These are phyloP conservation scores for Pholiota conissans DNA, from an alignment of 768 basidiomycete genomes.

Conservation along the genomic window DNA sequence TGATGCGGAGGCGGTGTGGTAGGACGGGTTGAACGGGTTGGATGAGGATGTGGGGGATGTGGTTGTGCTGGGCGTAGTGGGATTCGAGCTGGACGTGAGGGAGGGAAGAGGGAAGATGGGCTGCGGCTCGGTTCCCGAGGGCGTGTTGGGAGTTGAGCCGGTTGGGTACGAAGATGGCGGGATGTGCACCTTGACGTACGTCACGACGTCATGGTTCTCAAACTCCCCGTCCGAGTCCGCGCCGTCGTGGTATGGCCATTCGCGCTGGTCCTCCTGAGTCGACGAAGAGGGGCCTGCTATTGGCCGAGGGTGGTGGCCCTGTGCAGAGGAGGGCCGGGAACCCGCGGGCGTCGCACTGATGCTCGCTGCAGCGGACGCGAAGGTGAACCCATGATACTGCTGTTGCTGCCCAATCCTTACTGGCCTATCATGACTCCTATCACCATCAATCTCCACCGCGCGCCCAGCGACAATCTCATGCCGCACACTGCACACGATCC, in stretches of 20 bases:
- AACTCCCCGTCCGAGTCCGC: constrained; percentile 14
- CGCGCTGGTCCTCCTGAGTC: neutral
- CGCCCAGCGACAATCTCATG: constrained; percentile 70
- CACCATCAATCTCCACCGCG: constrained; percentile 37
- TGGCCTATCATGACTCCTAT: neutral
- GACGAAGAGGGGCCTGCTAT: neutral
- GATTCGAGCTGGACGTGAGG: neutral
- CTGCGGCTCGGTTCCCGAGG: neutral
- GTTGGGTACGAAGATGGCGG: constrained; percentile 12
- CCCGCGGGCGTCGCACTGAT: neutral
- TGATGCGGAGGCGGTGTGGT: constrained; percentile 6
- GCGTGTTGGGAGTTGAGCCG: neutral
- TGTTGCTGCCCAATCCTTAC: too few species aligned
- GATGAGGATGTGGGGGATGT: constrained; percentile 49
- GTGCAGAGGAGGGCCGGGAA: neutral
- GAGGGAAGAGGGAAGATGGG: neutral
- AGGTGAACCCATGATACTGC: neutral
- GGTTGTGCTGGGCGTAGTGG: constrained; percentile 5
- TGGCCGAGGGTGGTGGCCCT: neutral
- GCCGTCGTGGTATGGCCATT: neutral
- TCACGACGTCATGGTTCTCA: constrained; percentile 49
- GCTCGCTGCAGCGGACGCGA: neutral
- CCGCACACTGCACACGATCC: constrained; percentile 58
- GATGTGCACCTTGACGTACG: constrained; percentile 29
- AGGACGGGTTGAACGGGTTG: constrained; percentile 36